These are phyloP conservation scores for Mortierella hygrophila DNA, from an alignment of 192 early-diverging fungal genomes.

Conservation along the genomic window DNA sequence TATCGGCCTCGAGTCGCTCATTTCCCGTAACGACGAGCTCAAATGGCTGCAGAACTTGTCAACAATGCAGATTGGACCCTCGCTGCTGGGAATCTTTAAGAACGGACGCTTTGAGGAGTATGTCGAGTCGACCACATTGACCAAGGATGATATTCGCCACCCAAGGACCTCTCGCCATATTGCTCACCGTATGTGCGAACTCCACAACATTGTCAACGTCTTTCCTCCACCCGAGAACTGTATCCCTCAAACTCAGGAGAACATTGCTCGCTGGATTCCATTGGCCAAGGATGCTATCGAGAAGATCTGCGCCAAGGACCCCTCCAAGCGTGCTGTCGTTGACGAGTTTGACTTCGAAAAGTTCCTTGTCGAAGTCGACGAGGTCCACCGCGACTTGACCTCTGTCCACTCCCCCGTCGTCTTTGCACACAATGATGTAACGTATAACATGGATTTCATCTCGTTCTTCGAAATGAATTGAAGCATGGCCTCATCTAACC, in stretches of 20 bases:
- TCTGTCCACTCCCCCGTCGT: conserved; percentile 73
- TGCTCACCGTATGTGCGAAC: conserved; percentile 75
- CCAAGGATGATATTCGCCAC: conserved; percentile 74
- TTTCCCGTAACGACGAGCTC: conserved; percentile 86
- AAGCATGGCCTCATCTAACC: not conserved
- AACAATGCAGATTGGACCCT: conserved; percentile 78
- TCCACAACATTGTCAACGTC: conserved; percentile 79
- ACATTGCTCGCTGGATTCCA: conserved; percentile 74
- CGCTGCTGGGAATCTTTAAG: conserved; percentile 78
- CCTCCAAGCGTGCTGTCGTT: conserved; percentile 28
- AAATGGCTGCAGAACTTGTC: conserved; percentile 82
- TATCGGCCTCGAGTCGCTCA: conserved; percentile 79
- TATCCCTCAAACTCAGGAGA: conserved; percentile 75
- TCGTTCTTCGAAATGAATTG: not conserved
- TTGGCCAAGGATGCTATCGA: conserved; percentile 56
- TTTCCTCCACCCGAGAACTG: conserved; percentile 65
- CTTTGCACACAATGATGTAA: conserved; percentile 92
- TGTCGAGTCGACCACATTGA: conserved; percentile 80
- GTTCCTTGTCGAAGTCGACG: conserved; percentile 65
- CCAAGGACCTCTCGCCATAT: conserved; percentile 75
- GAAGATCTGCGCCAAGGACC: conserved; percentile 40
- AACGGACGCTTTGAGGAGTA: conserved; percentile 93
- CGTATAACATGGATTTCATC: not conserved
- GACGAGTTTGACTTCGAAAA: conserved; percentile 61
- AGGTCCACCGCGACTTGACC: conserved; percentile 53